Evolutionary conservation across 371 early-diverging fungal genomes (phyloP), one percentile per base, ranked within the genome.

Genomic region (Haplosporangium sp.): DNA sequence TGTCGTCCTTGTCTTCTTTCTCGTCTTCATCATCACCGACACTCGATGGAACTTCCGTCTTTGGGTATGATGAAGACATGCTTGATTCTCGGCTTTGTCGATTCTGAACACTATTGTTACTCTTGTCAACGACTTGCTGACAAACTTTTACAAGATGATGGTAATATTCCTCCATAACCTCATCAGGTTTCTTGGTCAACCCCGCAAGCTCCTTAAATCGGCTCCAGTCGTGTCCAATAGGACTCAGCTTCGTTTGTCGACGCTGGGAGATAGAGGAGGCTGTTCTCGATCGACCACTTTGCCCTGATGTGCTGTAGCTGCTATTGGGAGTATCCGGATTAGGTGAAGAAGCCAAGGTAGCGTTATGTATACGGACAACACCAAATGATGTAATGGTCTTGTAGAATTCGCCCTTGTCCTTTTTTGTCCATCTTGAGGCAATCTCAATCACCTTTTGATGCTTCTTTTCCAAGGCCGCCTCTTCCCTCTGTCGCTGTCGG

Each of bases 191-290:
- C 69, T 90, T 89, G 38, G 79, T 84, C 47, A 95, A 71, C 19
- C 91, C 88, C 19, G 94, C 88, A 39, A 93, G 78, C 60, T 90
- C 89, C 71, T 90, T 92, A 86, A 95, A 94, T 4, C 88, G 84
- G 2, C 81, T 78, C 96, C 96, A 95, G 65, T 81, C 82, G 65
- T 83, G 73, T 13, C 50, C 52, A 15, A 37, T 39, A 15, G 45
- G 38, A 5, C 40, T 55, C 39, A 53, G 65, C 19, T 66, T 65
- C 6, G 69, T 56, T 17, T 72, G 75, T 11, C 64, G 64, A 6
- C 71, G 67, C 34, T 61, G 72, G 17, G 72, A 63, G 34, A 55
- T 55, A 8, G 69, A 69, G 2, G 81, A 74, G 11, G 67, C 64
- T 65, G 65, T 11, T 53, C 67, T 47, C 56, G 68, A 47, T 82